Percentiles rank a stretch among this genome's conserved stretches.
phyloP scores from a whole-genome alignment of 2,329 filamentous ascomycete genomes.

The Periconia sp. region DNA sequence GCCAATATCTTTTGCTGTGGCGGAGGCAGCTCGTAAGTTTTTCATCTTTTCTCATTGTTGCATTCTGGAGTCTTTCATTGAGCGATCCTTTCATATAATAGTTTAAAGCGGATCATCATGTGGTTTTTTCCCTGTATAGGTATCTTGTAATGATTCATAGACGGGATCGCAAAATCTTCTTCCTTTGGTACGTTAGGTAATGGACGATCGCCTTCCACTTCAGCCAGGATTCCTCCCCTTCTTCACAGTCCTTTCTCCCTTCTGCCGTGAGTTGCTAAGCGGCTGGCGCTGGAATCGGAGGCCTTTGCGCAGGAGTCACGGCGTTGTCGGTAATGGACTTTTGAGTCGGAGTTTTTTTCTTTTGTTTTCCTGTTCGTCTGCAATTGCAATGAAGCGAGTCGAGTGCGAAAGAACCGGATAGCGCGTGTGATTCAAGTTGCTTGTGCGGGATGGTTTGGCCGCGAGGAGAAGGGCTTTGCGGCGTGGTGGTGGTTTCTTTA shows the following conservation, averaged over 20 bases:
- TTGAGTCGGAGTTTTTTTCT: background rate
- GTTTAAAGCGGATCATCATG: conserved; percentile 17
- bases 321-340: background rate
- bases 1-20: conserved; percentile 90
- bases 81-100: conserved; percentile 25
- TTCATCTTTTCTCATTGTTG: conserved; percentile 24
- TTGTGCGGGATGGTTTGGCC: background rate
- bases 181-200: conserved; percentile 33
- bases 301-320: conserved; percentile 2
- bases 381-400: background rate
- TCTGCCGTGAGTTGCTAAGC: conserved; percentile 20
- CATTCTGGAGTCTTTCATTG: conserved; percentile 39
- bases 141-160: conserved; percentile 46
- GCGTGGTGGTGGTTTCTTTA: background rate
- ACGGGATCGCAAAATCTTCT: conserved; percentile 40
- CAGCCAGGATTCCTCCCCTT: conserved; percentile 27
- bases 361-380: background rate
- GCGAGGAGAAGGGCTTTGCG: background rate
- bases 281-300: conserved; percentile 2
- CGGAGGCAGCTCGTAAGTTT: conserved; percentile 25
- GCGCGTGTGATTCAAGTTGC: background rate
- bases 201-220: conserved; percentile 23
- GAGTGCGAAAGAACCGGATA: background rate
- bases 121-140: conserved; percentile 41
- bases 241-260: conserved; percentile 22